These are phyloP conservation scores for Yueomyces sp. DNA, from an alignment of 805 yeast genomes.

Conservation along the genomic window DNA sequence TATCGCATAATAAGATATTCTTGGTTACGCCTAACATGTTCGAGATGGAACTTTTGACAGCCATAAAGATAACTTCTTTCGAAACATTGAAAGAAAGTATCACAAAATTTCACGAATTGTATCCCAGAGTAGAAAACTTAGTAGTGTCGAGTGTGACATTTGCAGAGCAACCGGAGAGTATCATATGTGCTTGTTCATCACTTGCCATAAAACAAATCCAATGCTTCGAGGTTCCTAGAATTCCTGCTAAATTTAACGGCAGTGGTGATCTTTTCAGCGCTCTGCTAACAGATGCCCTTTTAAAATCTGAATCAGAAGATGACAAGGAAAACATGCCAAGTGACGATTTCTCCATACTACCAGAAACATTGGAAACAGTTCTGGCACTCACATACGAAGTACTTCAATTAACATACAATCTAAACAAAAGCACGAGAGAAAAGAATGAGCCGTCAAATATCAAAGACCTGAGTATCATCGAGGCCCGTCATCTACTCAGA, in stretches of 20 bases:
- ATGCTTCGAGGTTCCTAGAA: slow-evolving; percentile 31
- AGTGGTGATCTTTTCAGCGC: slow-evolving; percentile 66
- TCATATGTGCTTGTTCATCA: slow-evolving; percentile 1
- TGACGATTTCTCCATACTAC: too few species aligned
- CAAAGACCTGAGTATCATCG: neutral
- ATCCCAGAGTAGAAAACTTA: slow-evolving; percentile 33
- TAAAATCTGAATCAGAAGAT: neutral
- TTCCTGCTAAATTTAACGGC: slow-evolving; percentile 55
- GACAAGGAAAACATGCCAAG: neutral
- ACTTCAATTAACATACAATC: too few species aligned
- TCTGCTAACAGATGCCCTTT: slow-evolving; percentile 33
- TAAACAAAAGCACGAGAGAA: neutral
- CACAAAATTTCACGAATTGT: slow-evolving; percentile 28
- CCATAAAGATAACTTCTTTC: slow-evolving; percentile 28
- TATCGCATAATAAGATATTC: slow-evolving; percentile 31
- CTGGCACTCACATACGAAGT: too few species aligned
- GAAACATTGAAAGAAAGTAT: slow-evolving; percentile 28
- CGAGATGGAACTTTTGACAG: slow-evolving; percentile 52
- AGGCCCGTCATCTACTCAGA: neutral
- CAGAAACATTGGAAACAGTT: too few species aligned
- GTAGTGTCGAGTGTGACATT: slow-evolving; percentile 45
- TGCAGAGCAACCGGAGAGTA: neutral
- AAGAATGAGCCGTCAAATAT: neutral
- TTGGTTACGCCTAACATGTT: slow-evolving; percentile 64
- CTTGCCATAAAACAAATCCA: slow-evolving; percentile 6